phyloP scores from a whole-genome alignment of 202 grass and related monocot genomes.

The Elaeis oleifera region DNA sequence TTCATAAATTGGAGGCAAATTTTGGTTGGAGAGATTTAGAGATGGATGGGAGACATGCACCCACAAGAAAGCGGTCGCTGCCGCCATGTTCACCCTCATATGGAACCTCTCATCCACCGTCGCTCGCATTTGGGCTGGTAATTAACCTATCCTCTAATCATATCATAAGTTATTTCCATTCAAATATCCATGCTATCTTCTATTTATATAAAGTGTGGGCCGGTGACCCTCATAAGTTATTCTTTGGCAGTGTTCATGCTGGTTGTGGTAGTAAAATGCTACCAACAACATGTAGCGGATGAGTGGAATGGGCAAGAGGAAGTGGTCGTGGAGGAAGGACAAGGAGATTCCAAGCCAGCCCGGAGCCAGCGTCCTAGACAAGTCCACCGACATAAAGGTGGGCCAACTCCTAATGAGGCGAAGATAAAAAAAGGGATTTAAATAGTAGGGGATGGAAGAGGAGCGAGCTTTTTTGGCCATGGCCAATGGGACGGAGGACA shows the following conservation, averaged over 20 bases:
- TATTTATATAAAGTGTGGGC: no score
- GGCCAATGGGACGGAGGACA: no score
- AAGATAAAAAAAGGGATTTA: constrained; percentile 33
- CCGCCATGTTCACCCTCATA: constrained; percentile 73
- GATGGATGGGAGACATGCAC: constrained; percentile 95
- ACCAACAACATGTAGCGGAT: constrained; percentile 63
- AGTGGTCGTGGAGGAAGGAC: constrained; percentile 18
- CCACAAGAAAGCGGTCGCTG: constrained; percentile 85
- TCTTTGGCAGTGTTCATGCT: constrained; percentile 66
- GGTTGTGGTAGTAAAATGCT: constrained; percentile 67
- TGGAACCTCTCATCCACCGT: constrained; percentile 90
- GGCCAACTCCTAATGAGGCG: constrained; percentile 27
- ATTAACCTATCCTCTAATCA: background rate
- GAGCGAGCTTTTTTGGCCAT: no score
- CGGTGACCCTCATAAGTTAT: no score
- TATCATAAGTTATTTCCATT: background rate
- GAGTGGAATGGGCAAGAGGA: constrained; percentile 46
- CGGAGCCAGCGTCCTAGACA: background rate
- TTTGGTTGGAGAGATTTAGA: constrained; percentile 87
- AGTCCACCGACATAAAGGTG: constrained; percentile 12
- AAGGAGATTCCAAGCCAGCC: constrained; percentile 22
- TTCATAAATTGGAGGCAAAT: constrained; percentile 26
- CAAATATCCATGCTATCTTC: no score
- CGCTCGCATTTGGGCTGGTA: constrained; percentile 89
- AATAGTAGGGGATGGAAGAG: constrained; percentile 13